phyloP scores from a whole-genome alignment of 2,329 filamentous ascomycete species.

The Penicillium polonicum region DNA sequence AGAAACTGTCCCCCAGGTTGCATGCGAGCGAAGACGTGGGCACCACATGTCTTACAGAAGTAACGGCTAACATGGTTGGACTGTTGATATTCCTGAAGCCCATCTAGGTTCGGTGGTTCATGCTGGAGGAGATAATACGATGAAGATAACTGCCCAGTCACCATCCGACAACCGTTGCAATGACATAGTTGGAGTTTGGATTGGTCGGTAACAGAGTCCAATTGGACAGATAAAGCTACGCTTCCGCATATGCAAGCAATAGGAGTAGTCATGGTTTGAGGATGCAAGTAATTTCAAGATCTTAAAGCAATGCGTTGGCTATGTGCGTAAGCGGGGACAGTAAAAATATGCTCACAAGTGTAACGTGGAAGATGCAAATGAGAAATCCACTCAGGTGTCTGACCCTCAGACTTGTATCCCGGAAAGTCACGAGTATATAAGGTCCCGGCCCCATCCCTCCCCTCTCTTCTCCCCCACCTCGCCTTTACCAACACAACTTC shows the following conservation, averaged over 20 bases:
- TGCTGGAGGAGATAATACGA: constrained; percentile 46
- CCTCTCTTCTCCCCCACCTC: constrained; percentile 4
- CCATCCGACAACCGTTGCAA: constrained; percentile 52
- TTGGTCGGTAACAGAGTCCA: constrained; percentile 23
- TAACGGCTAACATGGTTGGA: constrained; percentile 45
- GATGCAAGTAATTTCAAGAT: background rate
- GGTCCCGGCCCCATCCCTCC: constrained; percentile 10
- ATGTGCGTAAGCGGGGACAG: constrained; percentile 29
- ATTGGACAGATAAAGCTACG: constrained; percentile 24
- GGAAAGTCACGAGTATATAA: constrained; percentile 30
- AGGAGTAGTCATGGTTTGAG: constrained; percentile 14
- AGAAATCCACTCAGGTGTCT: constrained; percentile 1
- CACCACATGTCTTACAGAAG: constrained; percentile 54
- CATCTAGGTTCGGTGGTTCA: constrained; percentile 33
- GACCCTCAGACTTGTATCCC: constrained; percentile 1
- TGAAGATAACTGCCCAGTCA: constrained; percentile 49
- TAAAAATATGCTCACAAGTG: constrained; percentile 24
- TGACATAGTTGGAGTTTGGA: constrained; percentile 48
- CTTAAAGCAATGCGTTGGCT: constrained; percentile 12
- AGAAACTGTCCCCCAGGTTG: constrained; percentile 28
- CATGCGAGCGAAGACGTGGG: constrained; percentile 40
- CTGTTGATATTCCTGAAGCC: constrained; percentile 46
- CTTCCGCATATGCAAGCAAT: constrained; percentile 34
- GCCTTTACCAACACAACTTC: constrained; percentile 1
- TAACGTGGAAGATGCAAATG: constrained; percentile 3